These are phyloP conservation scores for Schwanniomyces etchellsii DNA, from an alignment of 1,139 yeast species.

Conservation along the genomic window DNA sequence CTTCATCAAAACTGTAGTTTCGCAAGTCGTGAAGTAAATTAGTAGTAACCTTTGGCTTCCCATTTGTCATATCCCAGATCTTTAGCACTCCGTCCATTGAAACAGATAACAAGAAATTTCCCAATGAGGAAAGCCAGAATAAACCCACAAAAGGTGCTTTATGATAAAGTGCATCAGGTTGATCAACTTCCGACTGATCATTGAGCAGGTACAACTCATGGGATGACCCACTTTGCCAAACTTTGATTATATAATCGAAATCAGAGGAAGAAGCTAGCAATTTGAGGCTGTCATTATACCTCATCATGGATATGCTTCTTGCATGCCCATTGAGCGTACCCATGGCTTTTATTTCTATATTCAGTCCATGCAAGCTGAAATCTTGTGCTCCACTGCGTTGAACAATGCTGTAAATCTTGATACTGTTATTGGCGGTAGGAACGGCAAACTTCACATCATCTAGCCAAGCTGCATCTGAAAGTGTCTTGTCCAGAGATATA, in stretches of 20 bases:
- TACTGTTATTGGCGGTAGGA: conserved; percentile 51
- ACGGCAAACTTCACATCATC: conserved; percentile 65
- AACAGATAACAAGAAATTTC: conserved; percentile 24
- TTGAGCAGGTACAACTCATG: conserved; percentile 34
- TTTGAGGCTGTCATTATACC: conserved; percentile 46
- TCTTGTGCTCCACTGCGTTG: conserved; percentile 1
- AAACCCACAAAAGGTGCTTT: conserved; percentile 52
- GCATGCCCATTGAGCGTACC: conserved; percentile 70
- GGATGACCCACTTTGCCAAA: conserved; percentile 66
- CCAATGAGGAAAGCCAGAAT: conserved; percentile 39
- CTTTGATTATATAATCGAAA: conserved; percentile 55
- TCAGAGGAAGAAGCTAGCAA: conserved; percentile 72
- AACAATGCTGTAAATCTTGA: conserved; percentile 53
- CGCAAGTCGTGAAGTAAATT: conserved; percentile 9
- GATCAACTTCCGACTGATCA: conserved; percentile 9
- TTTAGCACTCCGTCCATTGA: conserved; percentile 71
- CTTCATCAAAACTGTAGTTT: not conserved
- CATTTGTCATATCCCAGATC: conserved; percentile 57
- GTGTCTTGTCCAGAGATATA: conserved; percentile 6
- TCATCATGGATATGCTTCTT: conserved; percentile 51
- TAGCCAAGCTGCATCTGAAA: conserved; percentile 61
- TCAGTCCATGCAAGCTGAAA: not conserved
- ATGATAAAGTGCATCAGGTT: conserved; percentile 21
- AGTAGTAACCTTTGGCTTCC: conserved; percentile 21
- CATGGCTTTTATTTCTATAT: conserved; percentile 42